Evolutionary conservation across 352 stramenopile species (phyloP).

Genomic region (Pilasporangium apinafurcum): DNA sequence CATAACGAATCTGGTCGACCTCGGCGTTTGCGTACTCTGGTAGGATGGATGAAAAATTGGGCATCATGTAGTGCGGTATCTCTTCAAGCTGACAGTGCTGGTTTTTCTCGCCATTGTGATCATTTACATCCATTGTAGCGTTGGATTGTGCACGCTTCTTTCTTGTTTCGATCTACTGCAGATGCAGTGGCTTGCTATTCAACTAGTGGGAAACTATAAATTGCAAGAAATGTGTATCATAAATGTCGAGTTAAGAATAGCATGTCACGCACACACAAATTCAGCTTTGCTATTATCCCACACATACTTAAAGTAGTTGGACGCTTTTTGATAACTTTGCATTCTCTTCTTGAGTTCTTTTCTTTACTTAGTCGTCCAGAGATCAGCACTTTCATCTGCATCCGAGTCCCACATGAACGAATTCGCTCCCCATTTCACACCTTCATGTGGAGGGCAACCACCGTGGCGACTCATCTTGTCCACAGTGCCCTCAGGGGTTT

Average conservation of each 20-base stretch:
- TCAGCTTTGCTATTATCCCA: slow-evolving; percentile 2
- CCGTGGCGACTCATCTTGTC: slow-evolving; percentile 79
- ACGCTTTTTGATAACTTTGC: neutral
- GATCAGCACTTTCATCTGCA: slow-evolving; percentile 66
- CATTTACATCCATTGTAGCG: slow-evolving; percentile 4
- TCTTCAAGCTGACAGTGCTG: slow-evolving; percentile 1
- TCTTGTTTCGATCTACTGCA: neutral
- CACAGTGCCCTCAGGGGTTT: slow-evolving; percentile 67
- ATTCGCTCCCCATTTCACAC: slow-evolving; percentile 83
- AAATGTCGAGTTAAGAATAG: too few relatives aligned
- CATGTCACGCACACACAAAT: too few relatives aligned
- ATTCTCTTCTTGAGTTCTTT: neutral
- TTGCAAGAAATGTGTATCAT: too few relatives aligned
- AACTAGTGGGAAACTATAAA: too few relatives aligned
- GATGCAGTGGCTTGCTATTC: too few relatives aligned
- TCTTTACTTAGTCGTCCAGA: slow-evolving; percentile 73
- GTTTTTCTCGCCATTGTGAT: slow-evolving; percentile 3
- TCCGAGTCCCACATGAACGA: slow-evolving; percentile 87
- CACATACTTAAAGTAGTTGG: neutral
- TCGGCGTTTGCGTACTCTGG: slow-evolving; percentile 78
- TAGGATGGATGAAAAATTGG: slow-evolving; percentile 77
- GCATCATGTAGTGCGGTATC: slow-evolving; percentile 73
- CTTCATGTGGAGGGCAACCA: slow-evolving; percentile 77
- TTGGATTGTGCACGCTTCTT: neutral
- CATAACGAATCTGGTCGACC: slow-evolving; percentile 66